These are phyloP conservation scores for Alternaria sp. DNA, from an alignment of 2,329 filamentous ascomycete genomes.

Conservation along the genomic window DNA sequence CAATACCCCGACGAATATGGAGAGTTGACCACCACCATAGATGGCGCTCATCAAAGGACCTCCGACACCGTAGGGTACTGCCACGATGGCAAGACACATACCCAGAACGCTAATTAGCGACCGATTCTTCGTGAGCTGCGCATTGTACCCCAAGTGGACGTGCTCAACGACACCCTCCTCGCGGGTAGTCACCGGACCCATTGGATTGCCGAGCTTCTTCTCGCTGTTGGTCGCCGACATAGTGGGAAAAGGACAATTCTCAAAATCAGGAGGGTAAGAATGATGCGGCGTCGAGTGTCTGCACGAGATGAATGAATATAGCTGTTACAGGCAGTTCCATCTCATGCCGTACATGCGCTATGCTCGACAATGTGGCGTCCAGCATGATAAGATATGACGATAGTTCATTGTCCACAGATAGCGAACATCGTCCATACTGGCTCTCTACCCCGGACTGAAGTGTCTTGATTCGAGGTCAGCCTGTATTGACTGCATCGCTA, in stretches of 20 bases:
- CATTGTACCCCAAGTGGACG: background rate
- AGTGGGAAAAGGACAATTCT: background rate
- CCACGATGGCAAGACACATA: background rate
- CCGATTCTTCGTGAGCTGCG: background rate
- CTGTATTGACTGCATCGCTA: background rate
- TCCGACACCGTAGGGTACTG: background rate
- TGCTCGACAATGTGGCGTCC: background rate
- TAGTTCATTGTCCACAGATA: background rate
- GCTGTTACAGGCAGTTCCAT: background rate
- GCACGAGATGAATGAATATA: background rate
- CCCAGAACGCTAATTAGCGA: background rate
- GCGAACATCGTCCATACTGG: background rate
- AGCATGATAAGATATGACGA: background rate
- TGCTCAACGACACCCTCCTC: constrained; percentile 1
- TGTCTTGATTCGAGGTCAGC: background rate
- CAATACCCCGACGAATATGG: background rate
- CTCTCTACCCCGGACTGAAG: background rate
- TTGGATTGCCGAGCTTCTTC: background rate
- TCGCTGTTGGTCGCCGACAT: background rate
- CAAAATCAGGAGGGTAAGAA: background rate
- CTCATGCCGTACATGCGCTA: background rate
- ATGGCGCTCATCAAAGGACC: background rate
- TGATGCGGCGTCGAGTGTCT: background rate
- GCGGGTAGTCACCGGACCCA: constrained; percentile 41
- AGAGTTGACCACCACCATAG: background rate